These are phyloP conservation scores for Nannochloris sp. DNA, from an alignment of 139 green algal genomes.

Conservation along the genomic window DNA sequence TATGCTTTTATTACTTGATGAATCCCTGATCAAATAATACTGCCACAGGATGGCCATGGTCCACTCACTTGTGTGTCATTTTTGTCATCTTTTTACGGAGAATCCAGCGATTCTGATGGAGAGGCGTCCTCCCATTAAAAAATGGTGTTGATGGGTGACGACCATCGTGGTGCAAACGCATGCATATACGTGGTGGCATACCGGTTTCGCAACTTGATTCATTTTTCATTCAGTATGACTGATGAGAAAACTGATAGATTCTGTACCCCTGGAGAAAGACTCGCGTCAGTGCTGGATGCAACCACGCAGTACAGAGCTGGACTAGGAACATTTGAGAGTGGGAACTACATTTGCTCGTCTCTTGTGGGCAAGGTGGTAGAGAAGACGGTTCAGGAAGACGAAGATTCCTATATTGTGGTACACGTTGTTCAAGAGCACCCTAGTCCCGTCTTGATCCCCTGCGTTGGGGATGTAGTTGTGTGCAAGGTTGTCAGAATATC, in stretches of 20 bases:
- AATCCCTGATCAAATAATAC: no score
- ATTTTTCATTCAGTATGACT: background rate
- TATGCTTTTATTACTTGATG: no score
- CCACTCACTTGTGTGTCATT: no score
- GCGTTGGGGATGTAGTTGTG: constrained; percentile 32
- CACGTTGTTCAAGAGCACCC: constrained; percentile 6
- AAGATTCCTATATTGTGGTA: constrained; percentile 20
- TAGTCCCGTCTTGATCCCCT: constrained; percentile 18
- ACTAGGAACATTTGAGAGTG: constrained; percentile 35
- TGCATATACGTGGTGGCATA: no score
- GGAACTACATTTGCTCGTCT: constrained; percentile 37
- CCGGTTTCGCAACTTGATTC: background rate
- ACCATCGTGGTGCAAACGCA: no score
- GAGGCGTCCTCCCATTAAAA: no score
- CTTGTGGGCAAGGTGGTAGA: constrained; percentile 31
- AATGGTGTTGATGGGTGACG: no score
- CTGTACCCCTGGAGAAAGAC: constrained; percentile 7
- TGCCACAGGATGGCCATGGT: no score
- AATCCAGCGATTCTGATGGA: no score
- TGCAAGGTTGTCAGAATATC: constrained; percentile 33
- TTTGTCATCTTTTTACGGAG: no score
- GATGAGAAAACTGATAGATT: background rate
- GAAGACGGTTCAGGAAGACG: background rate
- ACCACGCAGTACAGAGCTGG: constrained; percentile 26
- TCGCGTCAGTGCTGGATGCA: background rate